Evolutionary conservation across 1,284 basidiomycete species (phyloP), one percentile per base, ranked within the genome.

Genomic region (Porodaedalea pini): DNA sequence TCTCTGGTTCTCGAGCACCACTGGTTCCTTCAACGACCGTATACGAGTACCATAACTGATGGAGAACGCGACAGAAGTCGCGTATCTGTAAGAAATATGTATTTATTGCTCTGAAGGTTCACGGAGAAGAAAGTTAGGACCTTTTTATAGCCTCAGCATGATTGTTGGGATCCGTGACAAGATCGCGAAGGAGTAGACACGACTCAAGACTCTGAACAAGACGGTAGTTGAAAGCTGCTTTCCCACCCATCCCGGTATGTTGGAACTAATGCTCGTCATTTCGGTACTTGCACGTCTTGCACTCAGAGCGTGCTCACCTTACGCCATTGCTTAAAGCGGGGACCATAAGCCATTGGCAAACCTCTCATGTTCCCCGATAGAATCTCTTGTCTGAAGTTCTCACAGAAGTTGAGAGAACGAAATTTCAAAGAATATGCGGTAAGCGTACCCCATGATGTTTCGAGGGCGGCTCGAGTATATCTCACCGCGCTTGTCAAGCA

Each of bases 401-500:
- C n/a, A n/a, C n/a, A n/a, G n/a, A n/a, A n/a, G 19, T n/a, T 31
- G 13, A 11, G 6, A 7, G 8, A 27, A 11, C n/a, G n/a, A n/a
- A 27, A 25, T n/a, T n/a, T n/a, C n/a, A n/a, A n/a, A n/a, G n/a
- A n/a, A n/a, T 13, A 13, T 19, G 15, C 10, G 2, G 17, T 1
- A n/a, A n/a, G 23, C 67, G 39, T 62, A 71, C 70, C 66, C 70
- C 61, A 72, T 66, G 37, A 73, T 69, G 36, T 65, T 67, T 10
- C 69, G 60, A 1, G 74, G 73, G 11, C 73, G 66, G 44, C 70
- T 72, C 4, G 73, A 74, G 59, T 74, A 74, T 11, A 73, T 72
- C 37, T 67, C 68, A 10, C 71, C 68, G 19, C 67, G 65, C 57
- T 70, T 73, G 25, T 75, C 73, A 3, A 75, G 62, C 3, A 75